Conservation (phyloP, 228 moss, liverwort and hornwort genomes). For the Sphagnum magellanicum region DNA sequence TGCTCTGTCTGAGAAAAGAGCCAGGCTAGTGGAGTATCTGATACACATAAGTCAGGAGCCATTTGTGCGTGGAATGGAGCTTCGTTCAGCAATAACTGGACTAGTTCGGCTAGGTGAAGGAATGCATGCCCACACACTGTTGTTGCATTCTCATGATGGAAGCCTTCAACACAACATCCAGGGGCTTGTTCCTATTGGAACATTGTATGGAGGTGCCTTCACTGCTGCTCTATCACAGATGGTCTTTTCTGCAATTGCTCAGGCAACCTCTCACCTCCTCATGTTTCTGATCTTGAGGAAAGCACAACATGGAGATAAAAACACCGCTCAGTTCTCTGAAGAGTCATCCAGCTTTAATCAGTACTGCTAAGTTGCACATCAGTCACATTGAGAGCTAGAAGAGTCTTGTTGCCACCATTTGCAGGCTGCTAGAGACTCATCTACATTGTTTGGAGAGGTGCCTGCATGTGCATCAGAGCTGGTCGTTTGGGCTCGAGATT, state of each 20-base stretch:
- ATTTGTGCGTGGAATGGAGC: constrained; percentile 64
- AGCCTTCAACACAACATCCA: constrained; percentile 65
- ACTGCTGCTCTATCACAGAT: constrained; percentile 89
- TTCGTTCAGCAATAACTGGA: constrained; percentile 49
- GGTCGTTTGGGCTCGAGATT: constrained; percentile 72
- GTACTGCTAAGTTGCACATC: too few species aligned
- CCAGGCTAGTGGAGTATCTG: constrained; percentile 64
- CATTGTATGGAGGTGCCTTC: constrained; percentile 83
- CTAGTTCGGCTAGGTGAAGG: constrained; percentile 81
- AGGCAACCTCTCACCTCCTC: constrained; percentile 25
- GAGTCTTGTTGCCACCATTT: constrained; percentile 1
- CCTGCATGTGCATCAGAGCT: constrained; percentile 72
- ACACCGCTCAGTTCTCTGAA: too few species aligned
- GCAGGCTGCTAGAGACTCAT: constrained; percentile 68
- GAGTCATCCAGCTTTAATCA: too few species aligned
- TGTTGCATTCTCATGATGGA: constrained; percentile 71
- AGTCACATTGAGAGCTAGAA: too few species aligned
- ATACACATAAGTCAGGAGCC: constrained; percentile 55
- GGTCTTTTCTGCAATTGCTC: constrained; percentile 84
- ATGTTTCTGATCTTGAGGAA: too few species aligned
- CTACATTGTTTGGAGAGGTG: constrained; percentile 62
- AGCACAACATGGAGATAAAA: too few species aligned
- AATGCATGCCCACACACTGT: constrained; percentile 60
- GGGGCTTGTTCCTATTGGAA: constrained; percentile 63
- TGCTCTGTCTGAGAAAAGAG: constrained; percentile 57